Percentiles rank a stretch among this genome's conserved stretches.
These are phyloP conservation scores for Cercospora sojina DNA, from an alignment of 2,329 filamentous ascomycete species.

Conservation along the genomic window DNA sequence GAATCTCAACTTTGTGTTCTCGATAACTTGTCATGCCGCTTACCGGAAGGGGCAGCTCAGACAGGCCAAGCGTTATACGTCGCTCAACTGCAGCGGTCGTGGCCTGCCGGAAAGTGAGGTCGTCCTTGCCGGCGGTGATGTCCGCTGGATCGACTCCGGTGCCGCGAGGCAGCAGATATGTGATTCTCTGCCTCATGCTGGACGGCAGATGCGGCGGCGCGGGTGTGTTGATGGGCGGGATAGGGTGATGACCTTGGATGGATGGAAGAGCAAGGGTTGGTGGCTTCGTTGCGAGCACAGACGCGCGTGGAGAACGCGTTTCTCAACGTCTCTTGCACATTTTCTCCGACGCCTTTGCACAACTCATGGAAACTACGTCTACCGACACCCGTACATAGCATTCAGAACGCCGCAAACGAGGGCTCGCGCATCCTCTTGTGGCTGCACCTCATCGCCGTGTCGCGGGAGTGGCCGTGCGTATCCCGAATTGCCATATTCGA, in stretches of 20 bases:
- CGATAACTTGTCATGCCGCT: not conserved
- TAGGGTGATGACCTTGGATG: not conserved
- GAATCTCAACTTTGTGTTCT: slow-evolving; percentile 14
- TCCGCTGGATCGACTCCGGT: slow-evolving; percentile 63
- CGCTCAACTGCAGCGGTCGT: slow-evolving; percentile 70
- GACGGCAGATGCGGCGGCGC: not conserved
- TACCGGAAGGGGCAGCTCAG: slow-evolving; percentile 71
- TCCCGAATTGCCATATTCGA: not conserved
- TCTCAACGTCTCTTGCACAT: not conserved
- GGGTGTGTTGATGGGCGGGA: not conserved
- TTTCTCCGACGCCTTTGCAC: not conserved
- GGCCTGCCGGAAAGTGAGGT: slow-evolving; percentile 59
- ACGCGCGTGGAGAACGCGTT: not conserved
- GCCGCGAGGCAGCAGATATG: slow-evolving; percentile 66
- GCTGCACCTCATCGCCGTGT: not conserved
- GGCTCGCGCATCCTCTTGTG: not conserved
- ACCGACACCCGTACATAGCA: not conserved
- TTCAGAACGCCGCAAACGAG: not conserved
- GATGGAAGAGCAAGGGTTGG: slow-evolving; percentile 1
- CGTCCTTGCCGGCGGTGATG: slow-evolving; percentile 57
- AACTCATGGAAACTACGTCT: not conserved
- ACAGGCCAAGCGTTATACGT: slow-evolving; percentile 68
- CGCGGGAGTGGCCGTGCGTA: not conserved
- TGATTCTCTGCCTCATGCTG: slow-evolving; percentile 73
- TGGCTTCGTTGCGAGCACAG: not conserved